A percentile compares a stretch with the other conserved stretches of the same genome.
Conservation (phyloP, 73 alveolate genomes). For the Blepharisma japonicum region DNA sequence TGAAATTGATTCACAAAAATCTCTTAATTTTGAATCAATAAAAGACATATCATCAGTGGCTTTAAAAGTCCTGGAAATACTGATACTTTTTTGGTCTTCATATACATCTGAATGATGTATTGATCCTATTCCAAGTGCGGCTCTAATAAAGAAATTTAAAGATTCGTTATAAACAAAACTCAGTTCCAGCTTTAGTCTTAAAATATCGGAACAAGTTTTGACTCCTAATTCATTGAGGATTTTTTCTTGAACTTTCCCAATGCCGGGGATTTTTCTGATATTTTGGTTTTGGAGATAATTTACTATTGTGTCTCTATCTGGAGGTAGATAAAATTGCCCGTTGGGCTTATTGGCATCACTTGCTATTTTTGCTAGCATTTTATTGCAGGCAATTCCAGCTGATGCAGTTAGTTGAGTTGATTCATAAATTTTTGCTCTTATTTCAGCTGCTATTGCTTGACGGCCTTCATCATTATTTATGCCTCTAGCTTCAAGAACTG, state of each 20-base stretch:
- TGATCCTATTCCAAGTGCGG: constrained; percentile 71
- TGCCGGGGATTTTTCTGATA: constrained; percentile 80
- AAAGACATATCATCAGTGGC: constrained; percentile 30
- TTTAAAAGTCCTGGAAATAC: constrained; percentile 46
- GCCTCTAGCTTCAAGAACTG: constrained; percentile 52
- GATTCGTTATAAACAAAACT: constrained; percentile 44
- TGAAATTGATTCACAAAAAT: constrained; percentile 39
- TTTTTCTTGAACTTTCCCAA: constrained; percentile 69
- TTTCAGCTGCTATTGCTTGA: constrained; percentile 79
- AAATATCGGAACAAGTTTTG: constrained; percentile 58
- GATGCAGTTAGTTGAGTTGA: constrained; percentile 87
- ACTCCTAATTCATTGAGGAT: constrained; percentile 57
- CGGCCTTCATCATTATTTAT: constrained; percentile 66
- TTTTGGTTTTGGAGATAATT: constrained; percentile 57
- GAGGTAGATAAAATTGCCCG: constrained; percentile 78
- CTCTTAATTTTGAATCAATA: constrained; percentile 37
- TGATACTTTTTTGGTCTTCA: constrained; percentile 52
- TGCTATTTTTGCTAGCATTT: constrained; percentile 94
- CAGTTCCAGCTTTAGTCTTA: constrained; percentile 61
- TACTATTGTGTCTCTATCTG: constrained; percentile 57
- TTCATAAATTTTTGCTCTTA: constrained; percentile 67
- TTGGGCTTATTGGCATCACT: constrained; percentile 95
- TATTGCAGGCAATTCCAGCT: constrained; percentile 96
- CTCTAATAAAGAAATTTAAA: constrained; percentile 39
- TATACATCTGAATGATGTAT: constrained; percentile 55